These are phyloP conservation scores for Podospora pseudocomata DNA, from an alignment of 495 filamentous ascomycete species.

Conservation along the genomic window DNA sequence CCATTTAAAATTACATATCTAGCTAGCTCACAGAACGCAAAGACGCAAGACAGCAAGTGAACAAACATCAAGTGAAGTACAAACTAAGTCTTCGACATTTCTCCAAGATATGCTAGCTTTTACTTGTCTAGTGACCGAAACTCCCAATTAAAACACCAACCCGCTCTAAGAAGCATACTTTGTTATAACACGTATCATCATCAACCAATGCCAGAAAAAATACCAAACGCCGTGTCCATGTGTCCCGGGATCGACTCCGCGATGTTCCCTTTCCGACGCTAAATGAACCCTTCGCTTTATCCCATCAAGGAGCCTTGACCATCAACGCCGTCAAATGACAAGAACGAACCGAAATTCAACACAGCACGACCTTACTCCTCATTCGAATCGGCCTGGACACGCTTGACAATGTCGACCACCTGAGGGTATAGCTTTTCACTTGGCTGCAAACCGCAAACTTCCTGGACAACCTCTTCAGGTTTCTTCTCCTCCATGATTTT, in stretches of 20 bases:
- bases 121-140: background rate
- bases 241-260: background rate
- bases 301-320: background rate
- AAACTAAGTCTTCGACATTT: background rate
- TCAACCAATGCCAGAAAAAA: slow-evolving; percentile 3
- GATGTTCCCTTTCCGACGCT: slow-evolving; percentile 9
- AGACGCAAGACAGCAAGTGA: background rate
- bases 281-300: slow-evolving; percentile 1
- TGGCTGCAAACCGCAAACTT: slow-evolving; percentile 72
- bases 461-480: slow-evolving; percentile 62
- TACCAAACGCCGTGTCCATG: slow-evolving; percentile 15
- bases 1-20: no score
- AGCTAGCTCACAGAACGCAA: no score
- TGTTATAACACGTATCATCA: background rate
- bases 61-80: background rate
- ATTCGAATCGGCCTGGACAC: slow-evolving; percentile 62
- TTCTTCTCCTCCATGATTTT: slow-evolving; percentile 70
- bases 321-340: background rate
- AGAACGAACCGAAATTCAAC: background rate
- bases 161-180: slow-evolving; percentile 1
- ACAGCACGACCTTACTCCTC: slow-evolving; percentile 21
- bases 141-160: background rate
- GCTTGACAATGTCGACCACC: slow-evolving; percentile 69
- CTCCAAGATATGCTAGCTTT: background rate
- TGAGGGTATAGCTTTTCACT: slow-evolving; percentile 67